phyloP scores from a whole-genome alignment of 345 rosid genomes.

The Boechera retrofracta region DNA sequence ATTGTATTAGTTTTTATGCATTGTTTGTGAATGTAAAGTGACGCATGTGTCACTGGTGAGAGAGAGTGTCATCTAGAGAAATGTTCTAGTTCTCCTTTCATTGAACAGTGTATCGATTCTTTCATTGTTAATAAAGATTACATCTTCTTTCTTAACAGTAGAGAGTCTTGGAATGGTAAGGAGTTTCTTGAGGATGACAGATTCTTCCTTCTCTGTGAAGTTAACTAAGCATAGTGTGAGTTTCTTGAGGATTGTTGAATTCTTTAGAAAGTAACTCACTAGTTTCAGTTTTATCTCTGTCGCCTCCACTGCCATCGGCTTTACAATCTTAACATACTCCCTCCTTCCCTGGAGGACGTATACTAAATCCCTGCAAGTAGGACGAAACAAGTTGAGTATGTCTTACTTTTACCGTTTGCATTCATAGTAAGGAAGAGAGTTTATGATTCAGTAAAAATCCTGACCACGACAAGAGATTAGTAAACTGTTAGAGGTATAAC shows the following conservation, averaged over 20 bases:
- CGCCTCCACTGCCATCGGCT: neutral
- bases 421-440: neutral
- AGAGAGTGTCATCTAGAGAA: too few species aligned
- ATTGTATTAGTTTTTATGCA: too few species aligned
- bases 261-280: too few species aligned
- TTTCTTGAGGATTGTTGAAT: neutral
- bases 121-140: too few species aligned
- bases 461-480: neutral
- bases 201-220: neutral
- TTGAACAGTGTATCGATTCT: too few species aligned
- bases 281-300: neutral
- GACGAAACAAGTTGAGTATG: neutral
- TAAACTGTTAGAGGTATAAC: neutral
- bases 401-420: neutral
- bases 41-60: too few species aligned
- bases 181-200: neutral
- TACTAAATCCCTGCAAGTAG: neutral
- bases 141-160: neutral
- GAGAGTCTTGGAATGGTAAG: neutral
- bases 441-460: neutral
- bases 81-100: too few species aligned
- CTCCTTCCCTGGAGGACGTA: neutral
- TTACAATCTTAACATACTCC: neutral
- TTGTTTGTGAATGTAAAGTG: too few species aligned
- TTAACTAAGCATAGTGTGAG: neutral